Evolutionary conservation across 2,329 filamentous ascomycete genomes (phyloP).

Genomic region (Neofusicoccum cordaticola): DNA sequence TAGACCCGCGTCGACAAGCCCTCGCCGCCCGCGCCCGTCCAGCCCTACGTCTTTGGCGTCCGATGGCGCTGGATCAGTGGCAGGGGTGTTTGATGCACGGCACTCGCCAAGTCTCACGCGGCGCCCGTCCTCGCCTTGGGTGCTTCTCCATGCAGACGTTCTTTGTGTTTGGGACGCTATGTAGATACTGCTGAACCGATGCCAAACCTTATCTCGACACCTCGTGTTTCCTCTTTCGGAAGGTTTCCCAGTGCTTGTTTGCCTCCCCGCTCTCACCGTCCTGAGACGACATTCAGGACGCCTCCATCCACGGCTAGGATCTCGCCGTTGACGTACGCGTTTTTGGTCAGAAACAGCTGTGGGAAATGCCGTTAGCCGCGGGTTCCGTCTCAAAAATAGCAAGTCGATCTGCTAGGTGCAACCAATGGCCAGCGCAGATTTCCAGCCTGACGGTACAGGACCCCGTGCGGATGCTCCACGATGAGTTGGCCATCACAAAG

Average conservation of each 20-base stretch:
- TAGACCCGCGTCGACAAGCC: neutral
- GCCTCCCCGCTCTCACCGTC: constrained; percentile 22
- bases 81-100: neutral
- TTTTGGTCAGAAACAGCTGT: constrained; percentile 48
- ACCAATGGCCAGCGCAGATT: neutral
- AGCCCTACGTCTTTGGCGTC: neutral
- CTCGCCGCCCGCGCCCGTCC: neutral
- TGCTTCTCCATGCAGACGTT: neutral
- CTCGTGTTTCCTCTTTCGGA: neutral
- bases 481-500: neutral
- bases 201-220: neutral
- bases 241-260: neutral
- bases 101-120: neutral
- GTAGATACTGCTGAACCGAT: neutral
- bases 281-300: constrained; percentile 48
- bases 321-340: constrained; percentile 51
- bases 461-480: neutral
- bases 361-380: constrained; percentile 14
- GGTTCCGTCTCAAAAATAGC: neutral
- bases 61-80: neutral
- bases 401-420: neutral
- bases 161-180: neutral
- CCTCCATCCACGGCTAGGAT: constrained; percentile 51
- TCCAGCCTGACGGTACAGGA: neutral
- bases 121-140: neutral